Evolutionary conservation across 192 early-diverging fungal species (phyloP), one percentile per base, ranked within the genome.

Genomic region (Ramicandelaber brevisporus): DNA sequence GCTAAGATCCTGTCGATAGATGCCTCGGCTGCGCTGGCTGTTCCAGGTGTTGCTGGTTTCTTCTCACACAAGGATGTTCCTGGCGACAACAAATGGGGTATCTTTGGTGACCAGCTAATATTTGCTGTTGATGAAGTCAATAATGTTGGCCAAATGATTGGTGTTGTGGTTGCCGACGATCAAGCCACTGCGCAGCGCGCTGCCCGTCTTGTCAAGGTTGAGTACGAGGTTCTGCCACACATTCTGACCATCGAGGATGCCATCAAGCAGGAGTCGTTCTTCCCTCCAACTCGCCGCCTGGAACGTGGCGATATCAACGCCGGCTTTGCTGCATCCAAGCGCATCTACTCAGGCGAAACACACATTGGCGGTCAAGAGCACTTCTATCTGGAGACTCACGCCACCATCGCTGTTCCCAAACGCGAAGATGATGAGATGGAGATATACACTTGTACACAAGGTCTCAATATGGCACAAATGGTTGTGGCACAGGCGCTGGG

Each of bases 301-400:
- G 36, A 35, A 29, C 40, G 57, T 30, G 73, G 73, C n/a, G 57
- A 57, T 39, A 61, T 63, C 26, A 57, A 55, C 17, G 40, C 48
- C 4, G 50, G 41, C 2, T 51, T 63, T 20, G 33, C 40, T 13
- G 33, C 21, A 19, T 46, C 53, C 14, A 50, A 54, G 31, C 41
- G 44, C 46, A 31, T 59, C 20, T 57, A 61, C 37, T 49, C 57
- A 35, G 63, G 63, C 25, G 33, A 41, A 26, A 30, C 38, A 10
- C 43, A 41, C 20, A 21, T 56, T 2, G 46, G 38, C 34, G 52
- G 46, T 5, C 61, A 68, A 41, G 75, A 78, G 37, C 75, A 78
- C 31, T 76, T 78, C 32, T 78, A 78, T 36, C 51, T 78, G 21
- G 75, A 78, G 37, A 73, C 75, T 13, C 43, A 73, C 10, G 55